Percentiles rank a stretch among this genome's conserved stretches.
Conservation (phyloP, 2,329 filamentous ascomycete species). For the Exophiala dermatitidis region DNA sequence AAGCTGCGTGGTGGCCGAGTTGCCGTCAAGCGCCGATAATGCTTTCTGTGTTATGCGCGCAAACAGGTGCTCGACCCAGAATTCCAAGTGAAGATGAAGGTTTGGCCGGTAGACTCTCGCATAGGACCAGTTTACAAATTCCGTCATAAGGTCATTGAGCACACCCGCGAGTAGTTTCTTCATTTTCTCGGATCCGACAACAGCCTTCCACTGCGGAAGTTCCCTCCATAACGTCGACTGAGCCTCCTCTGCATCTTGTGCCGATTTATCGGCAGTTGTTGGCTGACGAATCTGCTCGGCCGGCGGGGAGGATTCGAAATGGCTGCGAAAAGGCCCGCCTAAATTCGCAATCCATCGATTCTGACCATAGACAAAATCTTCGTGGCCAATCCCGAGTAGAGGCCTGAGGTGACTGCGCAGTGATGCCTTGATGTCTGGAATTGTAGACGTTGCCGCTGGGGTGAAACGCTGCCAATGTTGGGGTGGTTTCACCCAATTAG, state of each 20-base stretch:
- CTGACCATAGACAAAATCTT: conserved; percentile 14
- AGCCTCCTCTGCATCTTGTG: conserved; percentile 8
- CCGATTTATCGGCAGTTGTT: conserved; percentile 9
- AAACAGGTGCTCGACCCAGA: conserved; percentile 52
- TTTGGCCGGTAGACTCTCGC: conserved; percentile 49
- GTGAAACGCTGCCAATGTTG: conserved; percentile 12
- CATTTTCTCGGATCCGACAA: conserved; percentile 46
- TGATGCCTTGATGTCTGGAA: conserved; percentile 10
- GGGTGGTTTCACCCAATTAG: conserved; percentile 10
- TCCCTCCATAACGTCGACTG: conserved; percentile 12
- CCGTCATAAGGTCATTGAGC: conserved; percentile 51
- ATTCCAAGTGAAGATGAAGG: conserved; percentile 44
- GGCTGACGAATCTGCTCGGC: conserved; percentile 14
- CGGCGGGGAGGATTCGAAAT: conserved; percentile 14
- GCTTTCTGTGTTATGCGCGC: conserved; percentile 46
- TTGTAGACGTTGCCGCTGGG: neutral
- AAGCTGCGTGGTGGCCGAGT: conserved; percentile 17
- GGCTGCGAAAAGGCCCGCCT: conserved; percentile 13
- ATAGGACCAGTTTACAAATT: conserved; percentile 51
- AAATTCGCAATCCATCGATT: neutral
- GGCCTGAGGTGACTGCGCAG: conserved; percentile 8
- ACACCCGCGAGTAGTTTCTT: conserved; percentile 53
- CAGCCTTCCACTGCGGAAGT: conserved; percentile 11
- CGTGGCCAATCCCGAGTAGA: conserved; percentile 19
- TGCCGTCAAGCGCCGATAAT: conserved; percentile 15